phyloP scores from a whole-genome alignment of 2,329 filamentous ascomycete genomes.

The Dissoconium aciculare region DNA sequence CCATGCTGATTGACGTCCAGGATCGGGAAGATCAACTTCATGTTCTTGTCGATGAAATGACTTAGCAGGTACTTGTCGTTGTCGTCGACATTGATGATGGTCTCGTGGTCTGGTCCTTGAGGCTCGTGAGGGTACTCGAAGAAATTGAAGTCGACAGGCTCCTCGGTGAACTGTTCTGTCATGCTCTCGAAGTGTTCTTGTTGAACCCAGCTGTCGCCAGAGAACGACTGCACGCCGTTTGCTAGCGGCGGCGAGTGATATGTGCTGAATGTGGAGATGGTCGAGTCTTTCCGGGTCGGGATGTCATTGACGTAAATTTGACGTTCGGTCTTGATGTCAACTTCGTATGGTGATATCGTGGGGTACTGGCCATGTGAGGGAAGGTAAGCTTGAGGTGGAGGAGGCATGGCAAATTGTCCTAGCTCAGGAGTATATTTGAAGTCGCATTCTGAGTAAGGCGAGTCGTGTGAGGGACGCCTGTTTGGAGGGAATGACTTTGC shows the following conservation, averaged over 20 bases:
- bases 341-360: conserved; percentile 68
- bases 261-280: conserved; percentile 85
- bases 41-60: conserved; percentile 77
- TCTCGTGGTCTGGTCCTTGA: conserved; percentile 47
- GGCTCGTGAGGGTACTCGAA: conserved; percentile 66
- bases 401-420: conserved; percentile 49
- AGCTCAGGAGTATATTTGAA: conserved; percentile 48
- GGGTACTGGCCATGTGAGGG: conserved; percentile 28
- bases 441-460: conserved; percentile 51
- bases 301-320: conserved; percentile 90
- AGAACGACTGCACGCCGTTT: conserved; percentile 46
- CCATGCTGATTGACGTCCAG: conserved; percentile 81
- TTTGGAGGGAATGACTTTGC: conserved; percentile 59
- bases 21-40: conserved; percentile 82
- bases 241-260: conserved; percentile 63
- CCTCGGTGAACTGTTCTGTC: conserved; percentile 47
- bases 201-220: conserved; percentile 55
- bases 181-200: conserved; percentile 54
- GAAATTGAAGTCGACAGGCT: conserved; percentile 54
- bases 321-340: conserved; percentile 89
- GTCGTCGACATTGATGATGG: conserved; percentile 72
- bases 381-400: conserved; percentile 27
- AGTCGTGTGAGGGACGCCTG: conserved; percentile 65
- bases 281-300: conserved; percentile 70
- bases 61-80: conserved; percentile 74